Conservation (phyloP, 306 rosid species). For the Casuarina glauca region DNA sequence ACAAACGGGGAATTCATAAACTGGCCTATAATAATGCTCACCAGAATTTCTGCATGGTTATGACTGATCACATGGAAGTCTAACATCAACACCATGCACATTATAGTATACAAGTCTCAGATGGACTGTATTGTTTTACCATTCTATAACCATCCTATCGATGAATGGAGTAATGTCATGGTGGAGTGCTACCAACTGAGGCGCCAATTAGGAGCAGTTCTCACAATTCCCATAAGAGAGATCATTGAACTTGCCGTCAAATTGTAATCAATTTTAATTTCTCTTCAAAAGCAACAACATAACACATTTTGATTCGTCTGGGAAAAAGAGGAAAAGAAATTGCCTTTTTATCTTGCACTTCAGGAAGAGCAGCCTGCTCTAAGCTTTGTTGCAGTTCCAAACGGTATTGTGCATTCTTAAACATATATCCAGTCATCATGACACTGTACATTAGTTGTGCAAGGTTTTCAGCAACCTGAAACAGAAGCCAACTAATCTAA, state of each 20-base stretch:
- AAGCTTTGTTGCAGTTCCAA: slow-evolving; percentile 92
- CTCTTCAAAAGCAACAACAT: background rate
- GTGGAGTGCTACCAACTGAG: background rate
- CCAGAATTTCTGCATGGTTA: background rate
- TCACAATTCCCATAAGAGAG: background rate
- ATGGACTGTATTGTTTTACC: background rate
- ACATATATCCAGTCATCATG: slow-evolving; percentile 98
- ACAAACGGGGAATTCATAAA: background rate
- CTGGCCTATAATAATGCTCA: background rate
- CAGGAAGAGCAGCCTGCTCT: slow-evolving; percentile 93
- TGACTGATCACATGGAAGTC: background rate
- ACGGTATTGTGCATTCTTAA: slow-evolving; percentile 90
- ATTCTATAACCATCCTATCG: background rate
- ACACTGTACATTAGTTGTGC: slow-evolving; percentile 99
- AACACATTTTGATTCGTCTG: background rate
- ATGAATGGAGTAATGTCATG: background rate
- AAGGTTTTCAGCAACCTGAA: slow-evolving; percentile 96
- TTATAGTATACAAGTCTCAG: background rate
- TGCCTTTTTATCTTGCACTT: slow-evolving; percentile 74
- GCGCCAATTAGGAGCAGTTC: background rate
- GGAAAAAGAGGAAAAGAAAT: slow-evolving; percentile 8
- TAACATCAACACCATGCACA: background rate
- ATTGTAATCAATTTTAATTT: background rate
- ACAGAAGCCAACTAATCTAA: slow-evolving; percentile 29
- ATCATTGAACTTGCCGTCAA: background rate